A percentile compares a stretch with the other conserved stretches of the same genome.
Evolutionary conservation across 139 green algal species (phyloP).

Genomic region (Chlorella ohadii): DNA sequence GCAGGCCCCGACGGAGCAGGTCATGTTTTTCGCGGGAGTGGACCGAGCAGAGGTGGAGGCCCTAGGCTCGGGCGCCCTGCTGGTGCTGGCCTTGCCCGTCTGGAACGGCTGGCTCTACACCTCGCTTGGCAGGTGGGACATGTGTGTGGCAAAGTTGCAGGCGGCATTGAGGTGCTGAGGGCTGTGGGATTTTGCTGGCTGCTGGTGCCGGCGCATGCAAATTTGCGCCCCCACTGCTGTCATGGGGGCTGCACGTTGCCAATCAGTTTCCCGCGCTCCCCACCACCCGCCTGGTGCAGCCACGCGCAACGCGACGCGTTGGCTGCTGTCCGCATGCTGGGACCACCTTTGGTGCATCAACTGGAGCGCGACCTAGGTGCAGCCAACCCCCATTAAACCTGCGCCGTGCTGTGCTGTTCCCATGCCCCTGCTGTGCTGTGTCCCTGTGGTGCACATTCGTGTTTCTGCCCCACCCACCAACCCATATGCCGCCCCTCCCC

Average conservation of each 20-base stretch:
- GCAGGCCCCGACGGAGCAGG: not conserved
- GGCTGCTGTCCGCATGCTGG: conserved; percentile 13
- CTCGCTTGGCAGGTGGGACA: not conserved
- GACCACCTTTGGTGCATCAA: conserved; percentile 4
- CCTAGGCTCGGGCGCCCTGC: not conserved
- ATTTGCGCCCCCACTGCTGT: too few species aligned
- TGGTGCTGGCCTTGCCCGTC: conserved; percentile 27
- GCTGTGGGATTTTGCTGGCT: too few species aligned
- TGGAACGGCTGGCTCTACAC: conserved; percentile 20
- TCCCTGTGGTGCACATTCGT: too few species aligned
- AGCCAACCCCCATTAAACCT: not conserved
- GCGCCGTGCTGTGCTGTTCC: not conserved
- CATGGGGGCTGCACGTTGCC: too few species aligned
- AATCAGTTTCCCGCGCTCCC: too few species aligned
- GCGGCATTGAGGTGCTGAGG: not conserved
- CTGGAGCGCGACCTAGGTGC: not conserved
- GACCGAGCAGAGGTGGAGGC: not conserved
- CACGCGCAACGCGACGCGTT: not conserved
- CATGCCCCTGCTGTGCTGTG: not conserved
- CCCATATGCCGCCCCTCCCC: not conserved
- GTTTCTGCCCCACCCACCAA: too few species aligned
- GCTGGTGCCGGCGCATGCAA: too few species aligned
- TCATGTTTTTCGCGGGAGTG: not conserved
- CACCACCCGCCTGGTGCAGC: not conserved
- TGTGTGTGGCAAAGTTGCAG: too few species aligned